Base-by-base conservation (phyloP, 2,329 filamentous ascomycete genomes). In the Phoma herbarum region DNA sequence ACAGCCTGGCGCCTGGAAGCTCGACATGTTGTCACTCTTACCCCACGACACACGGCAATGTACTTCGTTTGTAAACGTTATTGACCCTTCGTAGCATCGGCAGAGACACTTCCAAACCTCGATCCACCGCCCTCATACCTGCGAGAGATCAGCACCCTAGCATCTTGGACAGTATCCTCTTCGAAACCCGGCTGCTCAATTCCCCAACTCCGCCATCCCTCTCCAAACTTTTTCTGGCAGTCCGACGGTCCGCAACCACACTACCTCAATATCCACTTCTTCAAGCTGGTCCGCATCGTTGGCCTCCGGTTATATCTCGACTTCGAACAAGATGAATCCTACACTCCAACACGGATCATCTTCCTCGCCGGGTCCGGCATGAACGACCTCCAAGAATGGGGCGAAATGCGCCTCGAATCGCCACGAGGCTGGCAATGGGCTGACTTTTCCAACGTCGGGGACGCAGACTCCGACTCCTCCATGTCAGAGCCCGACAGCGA, bases 341-440 rank as follows among this genome's bases (percentile, higher is more conserved):
- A 99, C 77, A 99, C 95, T 3, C 95, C 95, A 0, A 98, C 93
- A 1, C 91, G 93, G 69, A 96, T 99, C 70, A 82, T 90, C 45
- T 93, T 98, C 73, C 87, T 90, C 35, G 94, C 93, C 0, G 95
- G 95, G 12, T 97, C 92, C 63, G 92, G 93, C 43, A 90, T 93
- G 64, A 95, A 98, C 76, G 93, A 96, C 72, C 86, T 98, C 10
- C 90, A 96, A 52, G 90, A 95, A 62, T 98, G 97, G 76, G 88
- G 89, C 1, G 88, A 88, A 23, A 90, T 97, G 83, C 85, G 86
- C 63, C 88, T 97, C 23, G 86, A 88, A 63, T 88, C 87, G 58
- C 94, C 94, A 0, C 85, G 88, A 42, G 95, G 95, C 8, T 99
- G 95, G 95, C 90, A 97, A 55, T 90, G 96, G 74, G 90, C 97